Evolutionary conservation across 768 basidiomycete genomes (phyloP).

Genomic region (Leucosporidium scottii): DNA sequence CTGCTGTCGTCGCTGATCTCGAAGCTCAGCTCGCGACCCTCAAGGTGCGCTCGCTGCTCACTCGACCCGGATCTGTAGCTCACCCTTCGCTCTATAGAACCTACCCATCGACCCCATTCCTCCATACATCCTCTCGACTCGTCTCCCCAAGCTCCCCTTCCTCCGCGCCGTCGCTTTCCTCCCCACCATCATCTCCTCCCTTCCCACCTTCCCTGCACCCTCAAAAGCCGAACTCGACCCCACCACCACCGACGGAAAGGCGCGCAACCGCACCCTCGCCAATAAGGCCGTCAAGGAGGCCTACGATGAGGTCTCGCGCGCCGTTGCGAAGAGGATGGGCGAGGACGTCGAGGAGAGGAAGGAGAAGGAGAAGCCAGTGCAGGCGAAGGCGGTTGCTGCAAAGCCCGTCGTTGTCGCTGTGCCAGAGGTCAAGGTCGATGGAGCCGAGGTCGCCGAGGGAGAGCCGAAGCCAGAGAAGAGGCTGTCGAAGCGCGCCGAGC

Average conservation of each 20-base stretch:
- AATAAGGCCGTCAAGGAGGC: conserved; percentile 29
- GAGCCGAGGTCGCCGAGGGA: background rate
- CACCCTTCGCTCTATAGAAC: background rate
- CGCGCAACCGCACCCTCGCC: conserved; percentile 33
- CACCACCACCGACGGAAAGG: conserved; percentile 19
- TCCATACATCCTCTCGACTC: conserved; percentile 17
- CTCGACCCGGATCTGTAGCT: background rate
- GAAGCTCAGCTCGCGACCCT: conserved; percentile 30
- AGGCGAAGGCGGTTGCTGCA: background rate
- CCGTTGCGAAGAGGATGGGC: conserved; percentile 21
- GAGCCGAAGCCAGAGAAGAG: background rate
- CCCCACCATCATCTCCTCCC: conserved; percentile 16
- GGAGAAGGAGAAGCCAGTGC: background rate
- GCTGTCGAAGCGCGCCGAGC: conserved; percentile 8
- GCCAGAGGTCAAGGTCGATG: background rate
- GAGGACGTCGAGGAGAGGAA: conserved; percentile 11
- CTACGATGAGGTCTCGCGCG: conserved; percentile 26
- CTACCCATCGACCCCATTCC: conserved; percentile 22
- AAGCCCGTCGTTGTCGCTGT: background rate
- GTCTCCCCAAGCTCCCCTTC: conserved; percentile 20
- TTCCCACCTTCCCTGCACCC: conserved; percentile 1
- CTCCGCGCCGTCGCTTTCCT: conserved; percentile 16
- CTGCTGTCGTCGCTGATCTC: conserved; percentile 14
- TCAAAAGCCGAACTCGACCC: conserved; percentile 9
- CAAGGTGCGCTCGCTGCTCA: conserved; percentile 8